Evolutionary conservation across 768 basidiomycete species (phyloP), one percentile per base, ranked within the genome.

Genomic region (Xerocomellus chrysenteron): DNA sequence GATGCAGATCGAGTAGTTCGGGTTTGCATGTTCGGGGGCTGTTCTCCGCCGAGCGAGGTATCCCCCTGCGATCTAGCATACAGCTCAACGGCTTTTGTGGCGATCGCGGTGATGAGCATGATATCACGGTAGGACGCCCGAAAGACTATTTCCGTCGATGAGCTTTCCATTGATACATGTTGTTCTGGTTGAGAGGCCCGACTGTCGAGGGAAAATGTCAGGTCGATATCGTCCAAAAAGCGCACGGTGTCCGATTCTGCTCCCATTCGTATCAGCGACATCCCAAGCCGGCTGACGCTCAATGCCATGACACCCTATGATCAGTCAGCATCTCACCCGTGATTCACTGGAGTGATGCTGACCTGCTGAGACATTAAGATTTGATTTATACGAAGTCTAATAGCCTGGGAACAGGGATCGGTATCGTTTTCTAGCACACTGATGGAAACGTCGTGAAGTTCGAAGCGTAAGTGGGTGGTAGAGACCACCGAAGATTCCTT

Each of bases 51-150:
- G 11, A 26, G 19, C 3, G 35, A 50, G 41, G 53, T 42, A 42
- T 67, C 60, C 28, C 60, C 69, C 62, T 75, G 80, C 47, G 74
- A 80, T 46, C 35, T 59, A 50, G 74, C 73, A 60, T 91, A 94
- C n/a, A 94, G 77, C 54, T 88, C 87, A 36, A 92, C 74, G 0
- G 94, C 97, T 58, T 88, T 92, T 69, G 93, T 92, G 63, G 91
- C 80, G 58, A 96, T 95, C 4, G 85, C 76, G 45, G 81, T 86
- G 61, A 98, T 98, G 60, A 98, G 81, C 61, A 83, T 84, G 69
- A 98, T 92, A 68, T 99, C 97, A 19, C 92, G 84, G 66, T 94
- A 94, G 0, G 96, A 98, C n/a, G 93, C 93, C 26, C 97, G 83
- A 70, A 99, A 88, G 52, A 98, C 82, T 62, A 99, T 81, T 2